phyloP scores from a whole-genome alignment of 495 filamentous ascomycete species.

The Pyrenula massariospora region DNA sequence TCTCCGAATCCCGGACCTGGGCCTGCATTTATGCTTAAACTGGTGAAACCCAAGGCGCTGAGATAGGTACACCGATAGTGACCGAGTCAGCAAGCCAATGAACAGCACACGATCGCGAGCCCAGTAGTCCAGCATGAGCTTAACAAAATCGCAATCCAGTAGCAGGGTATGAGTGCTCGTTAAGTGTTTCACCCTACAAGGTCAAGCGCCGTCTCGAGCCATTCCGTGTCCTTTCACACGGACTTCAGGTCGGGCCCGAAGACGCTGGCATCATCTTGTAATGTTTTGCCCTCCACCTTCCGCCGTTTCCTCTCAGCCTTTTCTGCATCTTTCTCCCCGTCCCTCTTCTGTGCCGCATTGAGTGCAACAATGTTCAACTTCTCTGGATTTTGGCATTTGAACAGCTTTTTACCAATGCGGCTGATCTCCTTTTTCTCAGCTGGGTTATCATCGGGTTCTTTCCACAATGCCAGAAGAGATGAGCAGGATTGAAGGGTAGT shows the following conservation, averaged over 20 bases:
- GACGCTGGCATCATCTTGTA: conserved; percentile 40
- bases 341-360: conserved; percentile 31
- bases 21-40: no score
- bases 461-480: conserved; percentile 23
- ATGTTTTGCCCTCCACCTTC: conserved; percentile 40
- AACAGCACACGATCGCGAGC: no score
- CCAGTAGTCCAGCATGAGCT: no score
- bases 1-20: no score
- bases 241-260: conserved; percentile 11
- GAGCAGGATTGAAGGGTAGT: conserved; percentile 29
- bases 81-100: no score
- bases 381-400: conserved; percentile 65
- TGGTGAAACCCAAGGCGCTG: no score
- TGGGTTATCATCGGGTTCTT: conserved; percentile 28
- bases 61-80: no score
- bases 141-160: no score
- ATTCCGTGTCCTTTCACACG: neutral
- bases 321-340: conserved; percentile 8
- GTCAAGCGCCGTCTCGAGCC: neutral
- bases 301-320: conserved; percentile 40
- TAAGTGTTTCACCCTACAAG: no score
- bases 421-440: conserved; percentile 40
- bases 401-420: conserved; percentile 58
- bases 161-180: no score
- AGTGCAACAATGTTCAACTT: conserved; percentile 28